phyloP scores from a whole-genome alignment of 345 rosid genomes.

The Leavenworthia alabamica region DNA sequence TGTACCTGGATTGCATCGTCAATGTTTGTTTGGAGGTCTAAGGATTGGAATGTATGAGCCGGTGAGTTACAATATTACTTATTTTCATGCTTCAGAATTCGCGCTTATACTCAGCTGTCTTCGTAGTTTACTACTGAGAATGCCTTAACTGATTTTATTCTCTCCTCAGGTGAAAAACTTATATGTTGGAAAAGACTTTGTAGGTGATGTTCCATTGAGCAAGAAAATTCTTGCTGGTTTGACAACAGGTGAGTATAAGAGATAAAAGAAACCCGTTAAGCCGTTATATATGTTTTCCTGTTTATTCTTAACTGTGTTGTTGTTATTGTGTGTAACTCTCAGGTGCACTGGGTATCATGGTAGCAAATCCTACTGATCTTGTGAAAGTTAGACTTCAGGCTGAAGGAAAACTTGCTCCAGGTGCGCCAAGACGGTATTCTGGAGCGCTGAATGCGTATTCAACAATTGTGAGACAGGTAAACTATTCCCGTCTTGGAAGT shows the following conservation, averaged over 20 bases:
- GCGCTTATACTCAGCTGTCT: background rate
- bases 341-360: constrained; percentile 82
- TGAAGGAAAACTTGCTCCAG: constrained; percentile 92
- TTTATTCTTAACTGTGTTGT: background rate
- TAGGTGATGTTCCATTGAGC: constrained; percentile 88
- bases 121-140: background rate
- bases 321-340: constrained; percentile 2
- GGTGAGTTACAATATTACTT: constrained; percentile 41
- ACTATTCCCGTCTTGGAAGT: constrained; percentile 13
- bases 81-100: background rate
- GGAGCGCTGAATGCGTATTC: constrained; percentile 95
- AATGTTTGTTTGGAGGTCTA: constrained; percentile 87
- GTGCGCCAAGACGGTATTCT: constrained; percentile 88
- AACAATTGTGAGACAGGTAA: constrained; percentile 86
- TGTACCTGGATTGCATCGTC: constrained; percentile 93
- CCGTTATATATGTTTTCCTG: background rate
- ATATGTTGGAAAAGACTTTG: constrained; percentile 75
- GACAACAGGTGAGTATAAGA: constrained; percentile 70
- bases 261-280: background rate
- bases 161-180: constrained; percentile 65
- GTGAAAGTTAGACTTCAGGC: constrained; percentile 98
- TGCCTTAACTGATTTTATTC: background rate
- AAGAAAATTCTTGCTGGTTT: constrained; percentile 97
- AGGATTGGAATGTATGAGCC: constrained; percentile 97
- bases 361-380: constrained; percentile 98